Base-by-base conservation (phyloP, 208 protist genomes). In the Acanthamoeba healyi region DNA sequence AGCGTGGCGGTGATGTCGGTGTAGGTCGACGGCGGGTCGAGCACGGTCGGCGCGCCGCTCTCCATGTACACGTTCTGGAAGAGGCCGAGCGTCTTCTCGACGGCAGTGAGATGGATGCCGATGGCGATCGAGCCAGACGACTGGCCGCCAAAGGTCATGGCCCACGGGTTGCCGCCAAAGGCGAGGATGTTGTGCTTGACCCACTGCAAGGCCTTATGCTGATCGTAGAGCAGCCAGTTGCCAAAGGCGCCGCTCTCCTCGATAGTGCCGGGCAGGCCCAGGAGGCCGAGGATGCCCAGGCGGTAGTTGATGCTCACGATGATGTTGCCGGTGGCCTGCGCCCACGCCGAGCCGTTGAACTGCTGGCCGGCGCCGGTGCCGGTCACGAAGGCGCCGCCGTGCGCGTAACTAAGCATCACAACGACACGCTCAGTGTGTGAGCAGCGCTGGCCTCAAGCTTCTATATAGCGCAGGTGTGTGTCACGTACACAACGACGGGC, bases 221-320 rank as follows among this genome's bases (percentile, higher is more conserved):
- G 91, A 65, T 94, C 91, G 26, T 79, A 65, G 22, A 70, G 34
- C 9, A 36, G 36, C 15, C 19, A 49, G 61, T 77, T 77, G 40
- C 40, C 40, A 22, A 74, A 74, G 9, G 65, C 9, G 9, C 36
- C 36, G n/a, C 9, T 74, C 17, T 74, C 65, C 65, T 58, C 36
- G 32, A 74, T 38, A 14, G 46, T 56, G 29, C 77, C 77, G 38
- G 38, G 40, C 6, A 56, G 46, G n/a, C 42, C 38, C 12, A 86
- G 77, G 2, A 86, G 94, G 84, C 95, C 93, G 42, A 95, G 82
- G 17, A 95, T 92, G n/a, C 94, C 94, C 6, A 95, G 56, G 70
- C 93, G 58, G 46, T 95, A 96, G 72, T 49, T n/a, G 17, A 96
- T 88, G 29, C 63, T 65, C 22, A 95, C 77, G 46, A 86, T 34